Percentiles rank a stretch among this genome's conserved stretches.
Evolutionary conservation across 352 stramenopile species (phyloP).

Genomic region (Sclerospora graminicola): DNA sequence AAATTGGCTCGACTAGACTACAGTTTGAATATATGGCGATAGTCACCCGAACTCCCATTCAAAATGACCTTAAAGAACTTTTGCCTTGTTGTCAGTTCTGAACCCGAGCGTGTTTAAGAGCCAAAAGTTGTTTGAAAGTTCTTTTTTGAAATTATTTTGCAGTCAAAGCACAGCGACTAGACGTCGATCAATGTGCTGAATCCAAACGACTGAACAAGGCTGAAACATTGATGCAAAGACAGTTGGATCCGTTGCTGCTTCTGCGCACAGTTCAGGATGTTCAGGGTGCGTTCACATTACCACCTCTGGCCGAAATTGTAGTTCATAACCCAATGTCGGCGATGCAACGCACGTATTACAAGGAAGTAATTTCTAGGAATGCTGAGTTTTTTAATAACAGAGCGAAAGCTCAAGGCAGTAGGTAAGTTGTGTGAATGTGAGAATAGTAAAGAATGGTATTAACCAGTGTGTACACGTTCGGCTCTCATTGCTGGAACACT

Average conservation of each 20-base stretch:
- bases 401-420: slow-evolving; percentile 17
- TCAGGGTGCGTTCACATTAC: slow-evolving; percentile 51
- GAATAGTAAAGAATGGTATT: background rate
- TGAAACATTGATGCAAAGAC: slow-evolving; percentile 41
- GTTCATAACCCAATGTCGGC: slow-evolving; percentile 64
- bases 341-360: slow-evolving; percentile 79
- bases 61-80: slow-evolving; percentile 81
- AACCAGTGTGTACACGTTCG: slow-evolving; percentile 11
- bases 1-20: slow-evolving; percentile 31
- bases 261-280: slow-evolving; percentile 64
- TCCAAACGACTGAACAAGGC: slow-evolving; percentile 16
- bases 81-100: slow-evolving; percentile 60
- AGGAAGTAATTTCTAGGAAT: slow-evolving; percentile 64
- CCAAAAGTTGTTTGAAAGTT: slow-evolving; percentile 33
- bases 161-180: slow-evolving; percentile 44
- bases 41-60: slow-evolving; percentile 77
- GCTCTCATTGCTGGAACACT: slow-evolving; percentile 93
- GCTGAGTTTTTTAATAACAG: slow-evolving; percentile 41
- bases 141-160: slow-evolving; percentile 57
- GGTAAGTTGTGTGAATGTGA: slow-evolving; percentile 6
- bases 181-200: slow-evolving; percentile 12
- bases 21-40: slow-evolving; percentile 38
- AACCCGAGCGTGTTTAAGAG: slow-evolving; percentile 83
- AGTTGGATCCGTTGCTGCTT: slow-evolving; percentile 50
- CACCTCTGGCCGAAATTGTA: slow-evolving; percentile 64